These are phyloP conservation scores for Naematelia aurantialba DNA, from an alignment of 768 basidiomycete genomes.

Conservation along the genomic window DNA sequence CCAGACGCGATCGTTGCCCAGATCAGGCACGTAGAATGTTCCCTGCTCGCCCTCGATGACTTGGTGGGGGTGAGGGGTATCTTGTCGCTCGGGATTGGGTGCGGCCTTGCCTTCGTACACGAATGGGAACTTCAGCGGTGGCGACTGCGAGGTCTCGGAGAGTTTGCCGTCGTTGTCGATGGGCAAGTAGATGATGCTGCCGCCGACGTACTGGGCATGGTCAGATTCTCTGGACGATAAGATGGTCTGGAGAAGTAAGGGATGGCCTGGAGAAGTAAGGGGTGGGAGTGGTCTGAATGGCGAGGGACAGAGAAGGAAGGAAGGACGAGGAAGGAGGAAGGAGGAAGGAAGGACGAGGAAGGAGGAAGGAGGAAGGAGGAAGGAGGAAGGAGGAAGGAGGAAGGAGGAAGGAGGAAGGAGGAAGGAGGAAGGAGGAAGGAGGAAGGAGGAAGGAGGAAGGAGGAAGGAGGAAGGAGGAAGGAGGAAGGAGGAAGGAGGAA, in stretches of 20 bases:
- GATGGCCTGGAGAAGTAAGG: too few relatives aligned
- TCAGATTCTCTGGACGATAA: not conserved
- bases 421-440: too few relatives aligned
- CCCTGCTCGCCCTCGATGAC: constrained; percentile 57
- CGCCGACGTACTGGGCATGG: constrained; percentile 63
- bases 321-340: not conserved
- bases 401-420: too few relatives aligned
- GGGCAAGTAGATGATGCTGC: constrained; percentile 60
- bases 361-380: not conserved
- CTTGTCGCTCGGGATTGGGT: constrained; percentile 66
- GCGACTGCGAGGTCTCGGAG: constrained; percentile 26
- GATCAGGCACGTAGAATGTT: constrained; percentile 65
- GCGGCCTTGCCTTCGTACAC: constrained; percentile 54
- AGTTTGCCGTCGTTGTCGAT: constrained; percentile 52
- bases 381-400: not conserved
- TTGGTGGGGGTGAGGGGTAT: constrained; percentile 73
- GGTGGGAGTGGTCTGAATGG: too few relatives aligned
- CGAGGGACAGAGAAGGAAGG: not conserved
- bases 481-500: too few relatives aligned
- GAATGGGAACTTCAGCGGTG: constrained; percentile 48
- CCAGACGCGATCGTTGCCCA: constrained; percentile 69
- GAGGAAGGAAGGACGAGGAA: not conserved
- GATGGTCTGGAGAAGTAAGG: not conserved
- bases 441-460: too few relatives aligned
- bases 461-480: too few relatives aligned